Conservation (phyloP, 73 alveolate genomes). For the Loxodes magnus region DNA sequence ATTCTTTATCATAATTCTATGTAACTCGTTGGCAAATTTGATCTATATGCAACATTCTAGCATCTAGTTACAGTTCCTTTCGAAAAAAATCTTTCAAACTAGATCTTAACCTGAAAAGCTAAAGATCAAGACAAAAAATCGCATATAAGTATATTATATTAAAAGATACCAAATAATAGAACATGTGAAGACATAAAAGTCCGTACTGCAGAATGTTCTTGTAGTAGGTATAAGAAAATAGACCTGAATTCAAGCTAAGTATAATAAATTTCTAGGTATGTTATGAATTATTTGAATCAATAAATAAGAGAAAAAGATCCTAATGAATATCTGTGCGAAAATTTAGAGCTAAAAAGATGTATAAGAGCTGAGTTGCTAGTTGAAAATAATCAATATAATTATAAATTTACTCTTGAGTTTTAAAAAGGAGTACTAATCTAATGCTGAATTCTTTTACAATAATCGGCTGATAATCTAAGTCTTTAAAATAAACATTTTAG, state of each 20-base stretch:
- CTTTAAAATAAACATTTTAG: not conserved
- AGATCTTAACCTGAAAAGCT: too few species aligned
- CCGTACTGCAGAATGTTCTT: not conserved
- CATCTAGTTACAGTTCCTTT: not conserved
- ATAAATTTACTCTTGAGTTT: not conserved
- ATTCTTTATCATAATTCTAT: not conserved
- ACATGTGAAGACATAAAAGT: slow-evolving; percentile 3
- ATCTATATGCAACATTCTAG: slow-evolving; percentile 1
- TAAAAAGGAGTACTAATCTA: not conserved
- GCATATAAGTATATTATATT: slow-evolving; percentile 1
- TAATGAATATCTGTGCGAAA: not conserved
- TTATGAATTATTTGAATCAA: not conserved
- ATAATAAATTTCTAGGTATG: not conserved
- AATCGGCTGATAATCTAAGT: not conserved
- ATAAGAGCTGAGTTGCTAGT: not conserved
- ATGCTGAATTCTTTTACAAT: not conserved
- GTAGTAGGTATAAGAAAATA: not conserved
- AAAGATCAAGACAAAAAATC: too few species aligned
- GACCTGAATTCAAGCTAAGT: not conserved
- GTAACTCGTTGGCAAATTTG: slow-evolving; percentile 1
- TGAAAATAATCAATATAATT: not conserved
- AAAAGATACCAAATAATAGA: slow-evolving; percentile 6
- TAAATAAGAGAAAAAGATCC: not conserved
- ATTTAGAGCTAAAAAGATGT: not conserved
- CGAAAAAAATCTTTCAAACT: too few species aligned